phyloP scores from a whole-genome alignment of 2,329 filamentous ascomycete genomes.

The Graphilbum ipis-grandicollis region DNA sequence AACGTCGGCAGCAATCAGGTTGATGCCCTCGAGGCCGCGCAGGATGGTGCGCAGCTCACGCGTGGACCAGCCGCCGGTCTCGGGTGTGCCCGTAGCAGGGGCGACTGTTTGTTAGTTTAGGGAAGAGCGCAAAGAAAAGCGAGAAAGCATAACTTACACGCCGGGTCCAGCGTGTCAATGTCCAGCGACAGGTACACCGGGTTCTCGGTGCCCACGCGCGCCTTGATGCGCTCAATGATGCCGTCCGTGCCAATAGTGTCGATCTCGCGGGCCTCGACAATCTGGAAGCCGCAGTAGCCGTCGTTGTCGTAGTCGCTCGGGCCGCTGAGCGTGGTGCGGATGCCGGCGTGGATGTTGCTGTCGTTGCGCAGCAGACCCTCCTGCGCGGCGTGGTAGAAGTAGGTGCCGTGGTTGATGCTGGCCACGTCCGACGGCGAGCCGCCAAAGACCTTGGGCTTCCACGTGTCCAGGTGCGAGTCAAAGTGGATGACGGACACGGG shows the following conservation, averaged over 20 bases:
- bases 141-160: constrained; percentile 30
- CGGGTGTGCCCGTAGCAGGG: constrained; percentile 57
- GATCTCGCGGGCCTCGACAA: constrained; percentile 51
- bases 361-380: constrained; percentile 68
- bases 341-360: constrained; percentile 75
- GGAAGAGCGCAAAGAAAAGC: no score
- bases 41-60: constrained; percentile 57
- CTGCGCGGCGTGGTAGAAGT: constrained; percentile 69
- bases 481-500: constrained; percentile 46
- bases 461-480: constrained; percentile 50
- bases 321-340: constrained; percentile 65
- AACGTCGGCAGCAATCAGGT: constrained; percentile 53
- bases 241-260: constrained; percentile 40
- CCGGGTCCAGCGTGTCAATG: constrained; percentile 77
- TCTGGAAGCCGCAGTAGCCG: constrained; percentile 69
- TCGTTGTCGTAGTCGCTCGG: constrained; percentile 73
- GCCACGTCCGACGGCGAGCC: constrained; percentile 62
- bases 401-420: constrained; percentile 72
- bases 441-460: constrained; percentile 75
- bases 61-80: constrained; percentile 62
- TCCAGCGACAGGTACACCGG: constrained; percentile 74
- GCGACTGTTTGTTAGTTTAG: no score
- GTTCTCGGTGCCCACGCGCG: constrained; percentile 54
- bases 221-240: constrained; percentile 62
- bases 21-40: constrained; percentile 49